These are phyloP conservation scores for Cicer judaicum DNA, from an alignment of 306 rosid species.

Conservation along the genomic window DNA sequence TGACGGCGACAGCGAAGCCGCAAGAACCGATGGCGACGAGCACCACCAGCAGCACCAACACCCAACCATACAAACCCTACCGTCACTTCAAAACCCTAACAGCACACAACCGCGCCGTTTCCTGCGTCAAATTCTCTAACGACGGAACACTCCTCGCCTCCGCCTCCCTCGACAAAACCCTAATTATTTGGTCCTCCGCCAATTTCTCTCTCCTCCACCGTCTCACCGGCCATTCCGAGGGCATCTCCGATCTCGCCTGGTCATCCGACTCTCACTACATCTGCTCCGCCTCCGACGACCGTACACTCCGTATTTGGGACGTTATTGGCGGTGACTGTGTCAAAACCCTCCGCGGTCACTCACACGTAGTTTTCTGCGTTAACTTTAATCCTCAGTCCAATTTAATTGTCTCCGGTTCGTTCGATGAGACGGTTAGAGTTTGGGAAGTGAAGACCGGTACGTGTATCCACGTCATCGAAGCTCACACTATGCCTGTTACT, in stretches of 20 bases:
- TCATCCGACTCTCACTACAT: conserved; percentile 93
- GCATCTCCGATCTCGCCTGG: conserved; percentile 86
- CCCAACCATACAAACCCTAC: conserved; percentile 70
- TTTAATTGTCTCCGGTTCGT: conserved; percentile 85
- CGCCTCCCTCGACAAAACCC: conserved; percentile 82
- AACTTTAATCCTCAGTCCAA: conserved; percentile 84
- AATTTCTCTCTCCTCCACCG: conserved; percentile 68
- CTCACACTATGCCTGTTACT: conserved; percentile 80
- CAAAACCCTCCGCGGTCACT: conserved; percentile 85
- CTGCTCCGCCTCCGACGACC: conserved; percentile 94
- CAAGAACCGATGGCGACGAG: conserved; percentile 47
- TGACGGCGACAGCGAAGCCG: not conserved
- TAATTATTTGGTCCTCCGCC: conserved; percentile 74
- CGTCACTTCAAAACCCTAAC: conserved; percentile 71
- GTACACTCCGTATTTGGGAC: conserved; percentile 94
- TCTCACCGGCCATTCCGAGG: conserved; percentile 79
- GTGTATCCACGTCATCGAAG: conserved; percentile 64
- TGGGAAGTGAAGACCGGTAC: conserved; percentile 96
- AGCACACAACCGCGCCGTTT: conserved; percentile 66
- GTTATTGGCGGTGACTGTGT: conserved; percentile 72
- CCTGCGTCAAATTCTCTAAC: conserved; percentile 89
- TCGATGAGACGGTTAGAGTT: conserved; percentile 77
- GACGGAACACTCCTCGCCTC: conserved; percentile 83
- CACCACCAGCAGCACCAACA: conserved; percentile 55
- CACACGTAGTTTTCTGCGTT: conserved; percentile 76